Evolutionary conservation across 305 asterid species (phyloP).

Genomic region (Stenogyne calaminthoides): DNA sequence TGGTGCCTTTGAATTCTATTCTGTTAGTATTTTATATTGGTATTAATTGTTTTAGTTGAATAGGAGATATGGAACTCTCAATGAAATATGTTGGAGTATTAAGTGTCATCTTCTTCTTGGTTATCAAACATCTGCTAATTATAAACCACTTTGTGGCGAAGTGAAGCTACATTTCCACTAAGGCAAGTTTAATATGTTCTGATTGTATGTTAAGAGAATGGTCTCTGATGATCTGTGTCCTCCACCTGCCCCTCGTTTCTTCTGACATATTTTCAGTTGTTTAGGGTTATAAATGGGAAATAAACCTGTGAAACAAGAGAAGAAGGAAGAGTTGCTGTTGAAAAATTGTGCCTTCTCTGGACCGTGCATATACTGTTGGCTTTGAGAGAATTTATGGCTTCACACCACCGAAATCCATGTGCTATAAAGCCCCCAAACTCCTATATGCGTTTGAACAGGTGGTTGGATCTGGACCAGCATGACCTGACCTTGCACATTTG

Average conservation of each 20-base stretch:
- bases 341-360: constrained; percentile 77
- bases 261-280: constrained; percentile 7
- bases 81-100: not conserved
- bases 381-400: constrained; percentile 77
- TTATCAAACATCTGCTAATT: not conserved
- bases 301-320: constrained; percentile 61
- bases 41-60: not conserved
- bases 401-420: constrained; percentile 61
- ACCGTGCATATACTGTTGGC: constrained; percentile 66
- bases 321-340: constrained; percentile 51
- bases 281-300: constrained; percentile 66
- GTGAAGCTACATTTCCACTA: not conserved
- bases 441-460: constrained; percentile 75
- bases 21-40: not conserved
- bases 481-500: constrained; percentile 73
- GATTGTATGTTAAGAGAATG: not conserved
- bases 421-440: constrained; percentile 85
- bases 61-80: constrained; percentile 6
- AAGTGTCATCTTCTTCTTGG: constrained; percentile 1
- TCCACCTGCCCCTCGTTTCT: not conserved
- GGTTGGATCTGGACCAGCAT: constrained; percentile 75
- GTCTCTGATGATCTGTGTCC: not conserved
- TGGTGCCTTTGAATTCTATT: not conserved
- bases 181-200: not conserved
- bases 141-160: not conserved